Base-by-base conservation (phyloP, 331 rosid genomes). In the Malus hybrid region DNA sequence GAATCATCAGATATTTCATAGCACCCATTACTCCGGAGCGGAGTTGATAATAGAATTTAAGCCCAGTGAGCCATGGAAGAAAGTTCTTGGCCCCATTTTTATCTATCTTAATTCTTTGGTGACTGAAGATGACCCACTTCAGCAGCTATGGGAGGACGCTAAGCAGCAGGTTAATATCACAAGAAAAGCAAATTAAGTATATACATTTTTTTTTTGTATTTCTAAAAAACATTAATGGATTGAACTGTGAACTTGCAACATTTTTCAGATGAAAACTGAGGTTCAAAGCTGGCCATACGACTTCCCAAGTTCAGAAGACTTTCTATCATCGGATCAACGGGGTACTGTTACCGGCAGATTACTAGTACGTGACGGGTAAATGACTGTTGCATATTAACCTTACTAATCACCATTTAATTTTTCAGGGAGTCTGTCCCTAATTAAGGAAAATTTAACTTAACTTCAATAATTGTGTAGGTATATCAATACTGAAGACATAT, bases 21-120 rank as follows among this genome's bases (percentile, higher is more conserved):
- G 88, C 55, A 83, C 84, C 52, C 88, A 85, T 69, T 85, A 85
- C 72, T 72, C 86, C 4, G 85, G 88, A 79, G 82, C 34, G 78
- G 88, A 85, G 22, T 69, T 85, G 78, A 80, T 85, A 67, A 10
- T 85, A 64, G 59, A 81, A 28, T 46, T 85, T 29, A 63, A 59
- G 57, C 39, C 67, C 31, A 73, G 79, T 48, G 86, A 85, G 82
- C 31, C 83, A 6, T 84, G 88, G 88, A 84, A 84, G 79, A 84
- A 84, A 79, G 85, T 81, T 7, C 78, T 78, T 48, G 88, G 88
- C 1, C 88, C 86, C 4, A 69, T 85, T 16, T 85, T 85, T 70
- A 33, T 81, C 67, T 76, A 85, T 59, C 75, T 85, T 5, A 85
- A 81, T 76, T 81, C 82, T 33, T 72, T 81, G 63, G 46, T 61